These are phyloP conservation scores for Trifolium fragiferum DNA, from an alignment of 306 rosid species.

Conservation along the genomic window DNA sequence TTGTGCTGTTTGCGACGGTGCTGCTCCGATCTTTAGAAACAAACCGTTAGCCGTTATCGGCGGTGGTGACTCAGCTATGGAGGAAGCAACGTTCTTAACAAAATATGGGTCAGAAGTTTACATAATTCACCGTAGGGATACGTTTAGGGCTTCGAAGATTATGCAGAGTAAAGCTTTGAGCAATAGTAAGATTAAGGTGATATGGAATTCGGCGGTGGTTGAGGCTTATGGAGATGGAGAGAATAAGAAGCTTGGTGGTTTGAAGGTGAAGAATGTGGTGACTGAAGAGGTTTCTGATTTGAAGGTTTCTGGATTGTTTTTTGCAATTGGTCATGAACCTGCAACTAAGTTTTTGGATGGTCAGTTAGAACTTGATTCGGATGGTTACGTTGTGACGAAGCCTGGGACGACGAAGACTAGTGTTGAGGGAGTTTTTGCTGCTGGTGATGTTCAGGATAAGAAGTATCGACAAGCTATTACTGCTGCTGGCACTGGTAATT, in stretches of 20 bases:
- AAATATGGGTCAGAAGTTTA: constrained; percentile 77
- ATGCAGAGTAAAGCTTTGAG: constrained; percentile 73
- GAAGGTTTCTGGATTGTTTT: constrained; percentile 78
- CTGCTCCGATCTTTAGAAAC: constrained; percentile 77
- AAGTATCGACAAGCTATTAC: constrained; percentile 95
- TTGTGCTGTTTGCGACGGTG: constrained; percentile 90
- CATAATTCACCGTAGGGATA: constrained; percentile 75
- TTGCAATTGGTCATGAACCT: constrained; percentile 89
- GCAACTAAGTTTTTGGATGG: constrained; percentile 82
- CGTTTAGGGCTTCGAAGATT: constrained; percentile 80
- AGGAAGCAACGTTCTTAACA: constrained; percentile 82
- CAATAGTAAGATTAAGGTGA: constrained; percentile 70
- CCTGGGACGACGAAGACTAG: constrained; percentile 75
- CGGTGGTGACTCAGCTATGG: constrained; percentile 93
- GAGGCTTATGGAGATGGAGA: constrained; percentile 62
- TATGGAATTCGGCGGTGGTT: constrained; percentile 73
- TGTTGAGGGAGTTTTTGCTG: constrained; percentile 81
- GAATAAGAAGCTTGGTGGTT: constrained; percentile 60
- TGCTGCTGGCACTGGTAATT: constrained; percentile 82
- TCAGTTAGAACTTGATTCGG: constrained; percentile 69
- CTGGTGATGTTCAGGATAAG: constrained; percentile 96
- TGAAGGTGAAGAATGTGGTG: constrained; percentile 69
- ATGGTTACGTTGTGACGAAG: constrained; percentile 66
- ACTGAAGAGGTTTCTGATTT: constrained; percentile 61
- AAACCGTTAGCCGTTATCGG: constrained; percentile 80